Evolutionary conservation across 1,139 yeast species (phyloP), one percentile per base, ranked within the genome.

Genomic region (Kluyveromyces sp.): DNA sequence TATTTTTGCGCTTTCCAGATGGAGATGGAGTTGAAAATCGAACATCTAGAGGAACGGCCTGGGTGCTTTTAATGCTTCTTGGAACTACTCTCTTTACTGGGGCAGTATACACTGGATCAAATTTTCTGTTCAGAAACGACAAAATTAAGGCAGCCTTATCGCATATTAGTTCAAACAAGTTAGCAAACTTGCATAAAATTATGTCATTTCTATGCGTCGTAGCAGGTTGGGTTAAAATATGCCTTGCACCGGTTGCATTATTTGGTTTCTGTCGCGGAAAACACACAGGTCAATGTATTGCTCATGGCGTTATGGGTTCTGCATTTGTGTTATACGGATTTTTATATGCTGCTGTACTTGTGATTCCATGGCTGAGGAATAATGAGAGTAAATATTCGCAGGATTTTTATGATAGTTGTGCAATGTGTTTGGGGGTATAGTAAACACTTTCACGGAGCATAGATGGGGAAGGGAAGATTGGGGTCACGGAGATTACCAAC

Each of bases 281-380:
- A 49, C 78, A 88, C 69, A 71, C 90, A 57, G 97, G 97, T 25
- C 97, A 90, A 67, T 90, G 97, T 64, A 76, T 89, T 42, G 97
- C 97, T 0, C 97, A 90, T 64, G 97, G 96, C 4, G 86, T 90
- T 52, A 90, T 90, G 97, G 97, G 97, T 0, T 75, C 88, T 25
- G 83, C 95, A 0, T 90, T 90, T 57, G 75, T 90, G 10, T 67
- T 74, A 3, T 90, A 90, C 63, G 95, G 96, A 5, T 81, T 83
- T 52, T 66, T 87, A 7, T 72, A 87, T 53, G 65, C 79, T 3
- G 63, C 81, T 57, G 81, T 87, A 58, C 71, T 90, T 48, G 74
- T 80, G n/a, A 60, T 82, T 2, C 89, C 92, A 3, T 79, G 83
- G 82, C 65, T 82, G 45, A 65, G 87, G 51, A 72, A 73, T 44